Evolutionary conservation across 1,139 yeast genomes (phyloP).

Genomic region (Saccharomyces hybrid): DNA sequence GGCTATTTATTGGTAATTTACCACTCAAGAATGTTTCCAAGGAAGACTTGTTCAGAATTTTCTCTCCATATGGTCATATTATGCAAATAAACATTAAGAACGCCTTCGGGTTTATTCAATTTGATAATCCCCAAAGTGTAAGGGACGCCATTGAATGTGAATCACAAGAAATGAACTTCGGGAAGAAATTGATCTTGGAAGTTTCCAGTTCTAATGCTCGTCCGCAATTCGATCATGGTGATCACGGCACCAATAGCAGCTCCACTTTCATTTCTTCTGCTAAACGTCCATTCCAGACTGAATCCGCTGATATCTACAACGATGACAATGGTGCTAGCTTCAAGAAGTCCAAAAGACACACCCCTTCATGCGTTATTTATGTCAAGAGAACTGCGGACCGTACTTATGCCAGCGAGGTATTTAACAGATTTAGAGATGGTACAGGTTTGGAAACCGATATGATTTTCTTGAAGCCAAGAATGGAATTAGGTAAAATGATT

Average conservation of each 20-base stretch:
- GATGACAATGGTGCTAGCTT: conserved; percentile 20
- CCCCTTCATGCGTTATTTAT: conserved; percentile 58
- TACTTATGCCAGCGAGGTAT: conserved; percentile 49
- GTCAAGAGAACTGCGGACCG: conserved; percentile 60
- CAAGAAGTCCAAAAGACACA: conserved; percentile 30
- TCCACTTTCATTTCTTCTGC: conserved; percentile 32
- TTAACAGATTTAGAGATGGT: conserved; percentile 43
- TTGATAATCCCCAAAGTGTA: conserved; percentile 55
- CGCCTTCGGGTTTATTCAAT: conserved; percentile 83
- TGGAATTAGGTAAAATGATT: conserved; percentile 47
- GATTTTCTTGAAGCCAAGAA: conserved; percentile 43
- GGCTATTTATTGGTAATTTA: conserved; percentile 76
- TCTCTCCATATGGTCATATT: conserved; percentile 64
- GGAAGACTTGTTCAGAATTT: conserved; percentile 63
- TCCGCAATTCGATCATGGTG: conserved; percentile 33
- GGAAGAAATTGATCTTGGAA: conserved; percentile 59
- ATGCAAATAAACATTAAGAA: conserved; percentile 71
- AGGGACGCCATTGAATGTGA: conserved; percentile 62
- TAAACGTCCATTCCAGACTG: conserved; percentile 30
- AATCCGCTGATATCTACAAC: conserved; percentile 24
- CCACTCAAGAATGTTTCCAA: conserved; percentile 67
- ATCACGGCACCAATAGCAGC: conserved; percentile 31
- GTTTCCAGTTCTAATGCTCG: conserved; percentile 57
- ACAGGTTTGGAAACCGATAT: conserved; percentile 45
- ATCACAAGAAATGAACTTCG: conserved; percentile 54